phyloP scores from a whole-genome alignment of 2,329 filamentous ascomycete genomes.

The Alternaria dauci region DNA sequence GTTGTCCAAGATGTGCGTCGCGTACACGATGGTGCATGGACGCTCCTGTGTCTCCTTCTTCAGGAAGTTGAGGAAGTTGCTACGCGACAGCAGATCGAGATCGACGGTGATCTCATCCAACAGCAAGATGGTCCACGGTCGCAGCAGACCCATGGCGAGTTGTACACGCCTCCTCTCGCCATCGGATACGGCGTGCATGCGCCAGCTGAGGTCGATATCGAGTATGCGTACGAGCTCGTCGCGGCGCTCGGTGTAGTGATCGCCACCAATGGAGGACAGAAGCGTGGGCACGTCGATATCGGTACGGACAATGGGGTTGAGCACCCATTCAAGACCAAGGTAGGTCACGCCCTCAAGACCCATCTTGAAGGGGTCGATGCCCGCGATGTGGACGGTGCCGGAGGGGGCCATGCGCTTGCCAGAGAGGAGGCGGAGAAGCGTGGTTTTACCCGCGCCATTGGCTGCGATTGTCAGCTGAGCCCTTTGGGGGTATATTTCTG shows the following conservation, averaged over 20 bases:
- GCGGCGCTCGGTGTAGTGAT: constrained; percentile 79
- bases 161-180: constrained; percentile 92
- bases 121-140: constrained; percentile 89
- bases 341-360: constrained; percentile 94
- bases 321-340: constrained; percentile 95
- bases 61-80: constrained; percentile 85
- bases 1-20: constrained; percentile 96
- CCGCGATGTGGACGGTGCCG: constrained; percentile 77
- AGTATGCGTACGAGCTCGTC: constrained; percentile 89
- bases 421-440: constrained; percentile 89
- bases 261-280: constrained; percentile 83
- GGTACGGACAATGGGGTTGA: constrained; percentile 94
- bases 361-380: constrained; percentile 90
- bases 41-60: constrained; percentile 84
- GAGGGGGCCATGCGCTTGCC: constrained; percentile 91
- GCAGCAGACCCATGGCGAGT: constrained; percentile 90
- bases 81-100: constrained; percentile 84
- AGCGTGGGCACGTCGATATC: constrained; percentile 93
- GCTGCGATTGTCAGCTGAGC: constrained; percentile 58
- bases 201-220: constrained; percentile 91
- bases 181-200: constrained; percentile 94
- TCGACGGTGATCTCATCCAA: constrained; percentile 98
- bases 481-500: neutral
- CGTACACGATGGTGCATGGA: constrained; percentile 92
- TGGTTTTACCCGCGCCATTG: constrained; percentile 97